Conservation (phyloP, 768 basidiomycete genomes). For the Tylopilus balloui region DNA sequence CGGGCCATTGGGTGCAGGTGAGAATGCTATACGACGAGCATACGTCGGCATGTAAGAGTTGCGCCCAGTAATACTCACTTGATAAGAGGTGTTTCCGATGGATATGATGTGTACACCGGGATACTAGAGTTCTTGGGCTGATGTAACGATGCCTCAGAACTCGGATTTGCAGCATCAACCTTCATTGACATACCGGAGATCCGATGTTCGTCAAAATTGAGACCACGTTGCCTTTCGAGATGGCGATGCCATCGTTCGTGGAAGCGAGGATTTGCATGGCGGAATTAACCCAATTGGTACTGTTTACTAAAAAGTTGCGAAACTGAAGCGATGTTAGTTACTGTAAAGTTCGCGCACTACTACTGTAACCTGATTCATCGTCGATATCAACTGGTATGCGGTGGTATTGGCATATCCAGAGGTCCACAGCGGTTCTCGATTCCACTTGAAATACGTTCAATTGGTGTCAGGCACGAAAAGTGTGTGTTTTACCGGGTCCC, state of each 20-base stretch:
- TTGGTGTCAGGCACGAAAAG: neutral
- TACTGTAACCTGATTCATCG: slow-evolving; percentile 50
- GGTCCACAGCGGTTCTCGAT: slow-evolving; percentile 75
- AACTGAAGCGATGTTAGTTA: slow-evolving; percentile 35
- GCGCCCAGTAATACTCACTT: slow-evolving; percentile 41
- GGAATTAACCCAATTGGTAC: slow-evolving; percentile 47
- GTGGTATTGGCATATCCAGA: slow-evolving; percentile 58
- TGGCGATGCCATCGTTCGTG: slow-evolving; percentile 49
- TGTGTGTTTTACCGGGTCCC: slow-evolving; percentile 53
- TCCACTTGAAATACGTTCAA: slow-evolving; percentile 40
- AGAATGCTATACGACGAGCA: slow-evolving; percentile 42
- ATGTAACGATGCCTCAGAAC: neutral
- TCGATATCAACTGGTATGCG: slow-evolving; percentile 53
- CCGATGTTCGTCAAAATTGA: slow-evolving; percentile 68
- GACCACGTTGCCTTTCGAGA: slow-evolving; percentile 61
- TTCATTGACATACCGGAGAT: slow-evolving; percentile 47
- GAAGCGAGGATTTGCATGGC: slow-evolving; percentile 48
- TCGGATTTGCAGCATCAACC: neutral
- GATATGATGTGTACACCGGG: slow-evolving; percentile 54
- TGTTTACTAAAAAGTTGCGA: slow-evolving; percentile 60
- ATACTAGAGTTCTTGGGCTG: slow-evolving; percentile 57
- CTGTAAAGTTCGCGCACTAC: neutral
- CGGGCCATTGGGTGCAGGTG: slow-evolving; percentile 61
- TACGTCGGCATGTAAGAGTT: neutral
- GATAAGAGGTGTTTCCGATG: slow-evolving; percentile 43